These are phyloP conservation scores for Acer saccharum DNA, from an alignment of 345 rosid species.

Conservation along the genomic window DNA sequence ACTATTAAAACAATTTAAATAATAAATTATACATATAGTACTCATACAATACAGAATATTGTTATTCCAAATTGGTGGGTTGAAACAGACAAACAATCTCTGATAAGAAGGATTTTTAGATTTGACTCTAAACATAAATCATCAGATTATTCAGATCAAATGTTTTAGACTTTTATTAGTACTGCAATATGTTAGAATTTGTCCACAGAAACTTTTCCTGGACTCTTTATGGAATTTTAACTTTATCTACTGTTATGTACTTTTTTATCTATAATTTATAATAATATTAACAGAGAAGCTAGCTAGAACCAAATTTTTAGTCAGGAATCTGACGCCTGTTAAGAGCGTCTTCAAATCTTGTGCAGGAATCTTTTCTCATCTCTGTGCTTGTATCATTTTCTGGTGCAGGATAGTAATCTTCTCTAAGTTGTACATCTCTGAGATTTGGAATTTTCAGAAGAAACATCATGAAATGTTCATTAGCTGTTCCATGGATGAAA, in stretches of 20 bases:
- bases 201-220: neutral
- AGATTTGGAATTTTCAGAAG: conserved; percentile 52
- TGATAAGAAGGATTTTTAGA: too few relatives aligned
- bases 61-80: too few relatives aligned
- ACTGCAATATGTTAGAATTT: neutral
- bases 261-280: too few relatives aligned
- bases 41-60: too few relatives aligned
- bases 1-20: too few relatives aligned
- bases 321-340: conserved; percentile 35
- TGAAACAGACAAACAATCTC: too few relatives aligned
- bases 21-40: too few relatives aligned
- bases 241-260: neutral
- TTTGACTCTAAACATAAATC: too few relatives aligned
- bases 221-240: neutral
- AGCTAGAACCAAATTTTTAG: neutral
- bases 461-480: conserved; percentile 91
- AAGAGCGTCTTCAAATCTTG: conserved; percentile 75
- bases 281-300: too few relatives aligned
- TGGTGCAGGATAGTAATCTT: conserved; percentile 92
- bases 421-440: conserved; percentile 87
- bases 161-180: too few relatives aligned
- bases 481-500: conserved; percentile 90
- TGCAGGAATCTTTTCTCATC: conserved; percentile 84
- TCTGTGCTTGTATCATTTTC: conserved; percentile 88
- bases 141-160: too few relatives aligned